Evolutionary conservation across 2,329 filamentous ascomycete genomes (phyloP).

Genomic region (Colletotrichum sp.): DNA sequence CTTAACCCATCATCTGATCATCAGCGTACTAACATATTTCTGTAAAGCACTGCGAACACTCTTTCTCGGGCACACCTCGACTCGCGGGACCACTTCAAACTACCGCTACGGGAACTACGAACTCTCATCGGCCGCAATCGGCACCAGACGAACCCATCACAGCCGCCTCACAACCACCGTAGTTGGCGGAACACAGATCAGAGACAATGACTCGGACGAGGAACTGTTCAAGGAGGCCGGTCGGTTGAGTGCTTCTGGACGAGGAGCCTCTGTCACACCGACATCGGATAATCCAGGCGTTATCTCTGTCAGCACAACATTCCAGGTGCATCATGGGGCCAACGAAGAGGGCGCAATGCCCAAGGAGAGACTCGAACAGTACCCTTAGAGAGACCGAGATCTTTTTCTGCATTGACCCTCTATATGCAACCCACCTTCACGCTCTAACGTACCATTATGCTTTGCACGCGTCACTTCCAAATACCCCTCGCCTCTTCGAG

Average conservation of each 20-base stretch:
- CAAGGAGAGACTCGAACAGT: neutral
- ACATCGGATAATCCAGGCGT: neutral
- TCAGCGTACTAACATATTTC: neutral
- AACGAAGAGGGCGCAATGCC: neutral
- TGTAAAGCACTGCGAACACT: neutral
- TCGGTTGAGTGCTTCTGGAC: neutral
- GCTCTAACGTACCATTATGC: neutral
- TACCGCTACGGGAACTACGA: constrained; percentile 16
- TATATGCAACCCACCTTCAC: neutral
- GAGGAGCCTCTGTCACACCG: neutral
- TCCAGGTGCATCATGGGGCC: neutral
- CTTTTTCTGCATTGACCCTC: neutral
- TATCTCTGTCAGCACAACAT: constrained; percentile 13
- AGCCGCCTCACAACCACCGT: constrained; percentile 12
- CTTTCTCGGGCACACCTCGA: constrained; percentile 10
- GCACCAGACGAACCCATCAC: neutral
- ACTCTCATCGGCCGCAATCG: constrained; percentile 3
- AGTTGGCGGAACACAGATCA: constrained; percentile 8
- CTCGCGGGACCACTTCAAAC: neutral
- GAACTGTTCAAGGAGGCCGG: constrained; percentile 7
- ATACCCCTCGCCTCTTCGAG: neutral
- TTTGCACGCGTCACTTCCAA: neutral
- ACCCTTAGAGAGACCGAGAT: neutral
- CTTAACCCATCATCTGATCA: neutral
- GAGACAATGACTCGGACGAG: constrained; percentile 12